Base-by-base conservation (phyloP, 371 early-diverging fungal species). In the Choanephora cucurbitarum region DNA sequence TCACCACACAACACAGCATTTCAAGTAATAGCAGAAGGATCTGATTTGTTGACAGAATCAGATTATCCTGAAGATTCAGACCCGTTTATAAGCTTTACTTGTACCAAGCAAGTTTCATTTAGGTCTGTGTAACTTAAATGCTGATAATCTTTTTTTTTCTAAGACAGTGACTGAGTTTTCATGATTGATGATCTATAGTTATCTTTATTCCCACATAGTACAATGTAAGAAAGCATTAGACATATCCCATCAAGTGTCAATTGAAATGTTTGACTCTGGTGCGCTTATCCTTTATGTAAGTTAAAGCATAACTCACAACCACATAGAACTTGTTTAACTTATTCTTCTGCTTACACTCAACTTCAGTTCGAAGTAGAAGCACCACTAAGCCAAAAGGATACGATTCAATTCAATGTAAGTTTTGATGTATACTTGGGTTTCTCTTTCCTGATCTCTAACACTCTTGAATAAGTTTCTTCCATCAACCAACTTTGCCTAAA, bases 1-100 rank as follows among this genome's bases (percentile, higher is more conserved):
- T 72, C 73, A 0, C 73, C 75, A 11, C 23, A 62, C 11, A 64
- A 73, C 44, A 60, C 62, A 6, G 56, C 61, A 3, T 70, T 78
- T 33, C 44, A 22, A 2, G 49, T 78, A 13, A 34, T 50, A 11
- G 75, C 69, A 7, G 54, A 60, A 48, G 72, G 66, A 13, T 15
- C 42, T 18, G 49, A 46, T 45, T n/a, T 24, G 4, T 24, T 42
- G 3, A 23, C 43, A 21, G 60, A 74, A 62, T 64, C 65, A 45
- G 66, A 66, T 50, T 74, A 66, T 44, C 66, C 60, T 14, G 62
- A 62, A 37, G 43, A 64, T 33, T 72, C 75, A 6, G 73, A 73
- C 3, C 45, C 67, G 9, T 72, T 77, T 55, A 57, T 71, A 14
- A 62, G 50, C 18, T 71, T 75, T 49, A 44, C 58, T 6, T 70